phyloP scores from a whole-genome alignment of 495 filamentous ascomycete species.

The Cudoniella acicularis region DNA sequence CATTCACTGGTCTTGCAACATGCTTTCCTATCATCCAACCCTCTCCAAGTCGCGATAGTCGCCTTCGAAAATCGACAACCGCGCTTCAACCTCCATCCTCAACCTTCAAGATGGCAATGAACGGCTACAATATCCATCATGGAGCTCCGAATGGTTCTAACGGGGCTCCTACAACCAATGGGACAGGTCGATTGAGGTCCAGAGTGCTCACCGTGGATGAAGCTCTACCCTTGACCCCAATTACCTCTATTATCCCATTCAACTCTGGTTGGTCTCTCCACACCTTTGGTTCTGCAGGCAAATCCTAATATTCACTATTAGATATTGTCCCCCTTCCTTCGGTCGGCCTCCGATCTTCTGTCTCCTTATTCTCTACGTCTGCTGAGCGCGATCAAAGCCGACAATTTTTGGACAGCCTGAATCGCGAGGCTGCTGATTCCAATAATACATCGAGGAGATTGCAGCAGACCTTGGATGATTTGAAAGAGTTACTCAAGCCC shows the following conservation, averaged over 20 bases:
- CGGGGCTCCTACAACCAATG: conserved; percentile 4
- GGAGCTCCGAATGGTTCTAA: conserved; percentile 14
- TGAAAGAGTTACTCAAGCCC: conserved; percentile 66
- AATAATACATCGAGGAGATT: conserved; percentile 35
- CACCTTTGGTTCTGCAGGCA: neutral
- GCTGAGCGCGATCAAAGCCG: conserved; percentile 36
- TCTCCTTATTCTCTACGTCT: conserved; percentile 33
- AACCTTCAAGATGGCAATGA: conserved; percentile 17
- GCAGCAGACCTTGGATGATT: conserved; percentile 53
- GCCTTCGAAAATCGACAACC: neutral
- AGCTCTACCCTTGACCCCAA: conserved; percentile 85
- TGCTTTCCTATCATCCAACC: neutral
- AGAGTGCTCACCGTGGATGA: conserved; percentile 61
- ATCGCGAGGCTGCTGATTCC: conserved; percentile 43
- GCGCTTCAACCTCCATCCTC: neutral
- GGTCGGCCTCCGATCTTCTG: conserved; percentile 47
- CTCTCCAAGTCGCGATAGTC: conserved; percentile 9
- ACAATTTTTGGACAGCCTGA: conserved; percentile 45
- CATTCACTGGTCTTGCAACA: conserved; percentile 1
- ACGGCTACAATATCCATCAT: conserved; percentile 17
- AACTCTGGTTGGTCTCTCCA: conserved; percentile 59
- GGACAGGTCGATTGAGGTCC: conserved; percentile 16
- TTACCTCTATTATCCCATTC: conserved; percentile 86
- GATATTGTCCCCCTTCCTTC: conserved; percentile 71
- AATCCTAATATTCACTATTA: conserved; percentile 28